Conservation (phyloP, 2,329 filamentous ascomycete species). For the Claviceps pusilla region DNA sequence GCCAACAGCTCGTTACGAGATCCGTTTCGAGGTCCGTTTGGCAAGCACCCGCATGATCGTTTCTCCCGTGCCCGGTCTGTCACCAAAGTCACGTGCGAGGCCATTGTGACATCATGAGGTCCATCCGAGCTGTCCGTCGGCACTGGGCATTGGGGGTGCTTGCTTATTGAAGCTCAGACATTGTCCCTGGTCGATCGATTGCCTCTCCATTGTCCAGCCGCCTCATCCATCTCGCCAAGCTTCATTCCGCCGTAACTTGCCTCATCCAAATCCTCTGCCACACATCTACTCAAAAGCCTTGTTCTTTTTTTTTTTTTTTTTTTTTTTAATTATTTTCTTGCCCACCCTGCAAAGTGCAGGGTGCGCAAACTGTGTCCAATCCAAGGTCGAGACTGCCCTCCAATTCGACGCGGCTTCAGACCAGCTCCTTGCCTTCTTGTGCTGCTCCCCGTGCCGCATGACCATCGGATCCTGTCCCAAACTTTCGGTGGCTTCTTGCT, state of each 20-base stretch:
- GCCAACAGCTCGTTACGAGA: too few species aligned
- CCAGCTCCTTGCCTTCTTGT: background rate
- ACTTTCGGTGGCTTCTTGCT: background rate
- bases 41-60: background rate
- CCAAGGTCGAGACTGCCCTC: constrained; percentile 11
- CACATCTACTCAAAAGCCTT: background rate
- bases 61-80: background rate
- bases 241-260: too few species aligned
- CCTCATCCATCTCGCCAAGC: too few species aligned
- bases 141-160: too few species aligned
- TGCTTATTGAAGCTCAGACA: background rate
- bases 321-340: too few species aligned
- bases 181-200: background rate
- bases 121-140: background rate
- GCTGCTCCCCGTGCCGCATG: constrained; percentile 11
- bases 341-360: constrained; percentile 10
- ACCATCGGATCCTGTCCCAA: background rate
- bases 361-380: constrained; percentile 15
- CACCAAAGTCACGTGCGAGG: background rate
- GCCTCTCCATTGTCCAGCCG: too few species aligned
- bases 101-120: constrained; percentile 8
- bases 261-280: constrained; percentile 1
- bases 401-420: too few species aligned
- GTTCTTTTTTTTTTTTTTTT: background rate
- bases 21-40: background rate